Evolutionary conservation across 805 yeast genomes (phyloP), one percentile per base, ranked within the genome.

Genomic region (Blastobotrys americana): DNA sequence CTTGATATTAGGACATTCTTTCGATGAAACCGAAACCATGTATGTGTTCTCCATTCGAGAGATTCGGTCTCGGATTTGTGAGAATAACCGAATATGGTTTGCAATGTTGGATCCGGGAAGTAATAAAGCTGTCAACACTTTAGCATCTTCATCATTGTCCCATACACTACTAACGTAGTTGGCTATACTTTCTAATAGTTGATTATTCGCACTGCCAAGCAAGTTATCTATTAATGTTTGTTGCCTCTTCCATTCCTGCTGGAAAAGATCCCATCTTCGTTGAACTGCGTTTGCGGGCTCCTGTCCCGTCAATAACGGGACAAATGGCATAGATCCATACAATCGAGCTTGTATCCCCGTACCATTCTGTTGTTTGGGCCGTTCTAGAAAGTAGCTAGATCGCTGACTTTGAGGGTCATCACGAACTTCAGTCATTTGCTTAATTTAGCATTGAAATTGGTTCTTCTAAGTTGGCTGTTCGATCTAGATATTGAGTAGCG

Each of bases 191-290:
- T 50, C 43, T 17, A 54, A 33, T n/a, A 38, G 47, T 42, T 25
- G 50, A 37, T 17, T 46, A 36, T 38, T 54, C 23, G 41, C 63
- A 33, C 48, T 50, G 53, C n/a, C 57, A 47, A 23, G 60, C 51
- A 41, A 68, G 50, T 33, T 47, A 35, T 60, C 53, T 33, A 69
- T 68, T 28, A 50, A 43, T 3, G 44, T 45, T 44, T 62, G 47
- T 45, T 68, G 72, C 17, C 46, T 51, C 0, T 55, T 35, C 73
- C 73, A 70, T 27, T 61, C 69, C 52, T 62, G 61, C 31, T 63
- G 53, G 50, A 67, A 75, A 34, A 72, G 50, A 27, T 64, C 60
- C 69, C 73, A 70, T 48, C 80, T 55, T 28, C 62, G 52, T 17
- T 58, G 45, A 19, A 66, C 63, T 43, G 67, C 64, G 1, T 57